phyloP scores from a whole-genome alignment of 2,329 filamentous ascomycete genomes.

The Volutella citrinella region DNA sequence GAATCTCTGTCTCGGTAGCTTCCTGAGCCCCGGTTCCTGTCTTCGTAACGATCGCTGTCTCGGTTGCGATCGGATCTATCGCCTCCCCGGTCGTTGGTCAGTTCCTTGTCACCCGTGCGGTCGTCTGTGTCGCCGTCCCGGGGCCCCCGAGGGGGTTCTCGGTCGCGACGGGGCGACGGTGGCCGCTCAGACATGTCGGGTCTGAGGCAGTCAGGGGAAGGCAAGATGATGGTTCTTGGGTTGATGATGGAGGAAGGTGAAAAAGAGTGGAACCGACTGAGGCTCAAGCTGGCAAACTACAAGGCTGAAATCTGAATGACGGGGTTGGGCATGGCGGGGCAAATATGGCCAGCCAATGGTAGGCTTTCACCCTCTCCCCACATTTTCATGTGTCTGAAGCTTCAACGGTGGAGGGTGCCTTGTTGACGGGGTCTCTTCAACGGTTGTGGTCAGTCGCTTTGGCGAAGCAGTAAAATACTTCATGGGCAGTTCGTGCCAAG shows the following conservation, averaged over 20 bases:
- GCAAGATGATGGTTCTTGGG: conserved; percentile 3
- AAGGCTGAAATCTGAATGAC: conserved; percentile 4
- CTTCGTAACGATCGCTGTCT: conserved; percentile 1
- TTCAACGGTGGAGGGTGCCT: too few species aligned
- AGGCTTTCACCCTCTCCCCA: not conserved
- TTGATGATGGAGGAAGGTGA: too few species aligned
- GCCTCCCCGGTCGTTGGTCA: conserved; percentile 3
- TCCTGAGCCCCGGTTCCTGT: not conserved
- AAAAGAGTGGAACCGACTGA: conserved; percentile 1
- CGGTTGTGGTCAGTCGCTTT: too few species aligned
- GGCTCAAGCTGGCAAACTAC: conserved; percentile 4
- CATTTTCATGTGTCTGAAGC: too few species aligned
- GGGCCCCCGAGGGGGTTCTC: conserved; percentile 4
- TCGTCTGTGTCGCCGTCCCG: conserved; percentile 4
- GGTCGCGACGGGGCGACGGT: conserved; percentile 6
- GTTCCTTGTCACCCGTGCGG: conserved; percentile 4
- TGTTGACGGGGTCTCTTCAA: too few species aligned
- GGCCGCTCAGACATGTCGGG: conserved; percentile 8
- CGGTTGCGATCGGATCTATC: conserved; percentile 6
- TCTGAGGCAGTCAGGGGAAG: not conserved
- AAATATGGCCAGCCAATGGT: too few species aligned
- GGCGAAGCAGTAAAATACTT: too few species aligned
- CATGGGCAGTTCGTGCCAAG: too few species aligned
- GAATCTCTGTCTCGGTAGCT: conserved; percentile 2
- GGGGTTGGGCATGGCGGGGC: too few species aligned